Evolutionary conservation across 2,329 filamentous ascomycete genomes (phyloP).

Genomic region (Penicillium sclerotigenum): DNA sequence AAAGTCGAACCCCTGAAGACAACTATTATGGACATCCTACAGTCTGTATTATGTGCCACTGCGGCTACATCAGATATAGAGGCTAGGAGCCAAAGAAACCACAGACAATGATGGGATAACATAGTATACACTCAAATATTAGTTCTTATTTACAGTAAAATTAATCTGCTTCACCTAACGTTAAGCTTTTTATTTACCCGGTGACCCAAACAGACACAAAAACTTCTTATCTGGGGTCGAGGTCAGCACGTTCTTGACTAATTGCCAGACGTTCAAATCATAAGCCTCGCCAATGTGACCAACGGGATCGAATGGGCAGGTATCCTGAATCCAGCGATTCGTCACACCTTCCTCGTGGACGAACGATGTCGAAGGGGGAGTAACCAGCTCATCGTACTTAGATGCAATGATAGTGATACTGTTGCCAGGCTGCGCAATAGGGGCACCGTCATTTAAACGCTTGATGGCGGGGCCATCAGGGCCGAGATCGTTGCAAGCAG

Average conservation of each 20-base stretch:
- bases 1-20: background rate
- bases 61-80: background rate
- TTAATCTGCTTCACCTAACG: background rate
- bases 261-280: slow-evolving; percentile 40
- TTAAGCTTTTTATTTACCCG: slow-evolving; percentile 23
- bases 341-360: slow-evolving; percentile 33
- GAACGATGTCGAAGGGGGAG: slow-evolving; percentile 31
- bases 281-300: slow-evolving; percentile 41
- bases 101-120: background rate
- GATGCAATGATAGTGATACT: slow-evolving; percentile 36
- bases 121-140: background rate
- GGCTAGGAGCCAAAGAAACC: too few species aligned
- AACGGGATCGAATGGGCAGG: slow-evolving; percentile 33
- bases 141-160: background rate
- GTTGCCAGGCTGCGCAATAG: slow-evolving; percentile 37
- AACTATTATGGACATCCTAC: too few species aligned
- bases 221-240: slow-evolving; percentile 28
- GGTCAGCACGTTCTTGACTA: slow-evolving; percentile 38
- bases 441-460: slow-evolving; percentile 32
- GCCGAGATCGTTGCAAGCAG: slow-evolving; percentile 35
- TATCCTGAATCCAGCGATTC: slow-evolving; percentile 35
- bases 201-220: slow-evolving; percentile 29
- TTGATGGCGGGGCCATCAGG: slow-evolving; percentile 29
- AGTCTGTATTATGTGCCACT: background rate
- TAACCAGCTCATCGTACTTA: slow-evolving; percentile 36